phyloP scores from a whole-genome alignment of 2,329 filamentous ascomycete genomes.

The Bipolaris victoriae region DNA sequence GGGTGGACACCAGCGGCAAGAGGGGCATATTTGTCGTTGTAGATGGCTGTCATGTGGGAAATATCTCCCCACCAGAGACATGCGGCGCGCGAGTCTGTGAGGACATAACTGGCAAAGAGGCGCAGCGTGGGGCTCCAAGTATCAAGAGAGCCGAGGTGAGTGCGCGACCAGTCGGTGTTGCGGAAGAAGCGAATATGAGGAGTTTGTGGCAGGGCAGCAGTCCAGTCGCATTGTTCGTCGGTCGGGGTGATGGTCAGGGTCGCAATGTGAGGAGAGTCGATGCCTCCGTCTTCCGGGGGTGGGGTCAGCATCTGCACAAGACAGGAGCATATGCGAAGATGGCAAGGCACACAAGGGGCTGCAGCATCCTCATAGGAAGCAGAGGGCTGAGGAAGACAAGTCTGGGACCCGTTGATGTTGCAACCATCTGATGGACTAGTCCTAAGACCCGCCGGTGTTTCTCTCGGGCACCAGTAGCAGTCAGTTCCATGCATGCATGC shows the following conservation, averaged over 20 bases:
- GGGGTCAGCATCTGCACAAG: conserved; percentile 21
- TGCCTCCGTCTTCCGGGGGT: conserved; percentile 21
- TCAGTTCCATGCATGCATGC: conserved; percentile 31
- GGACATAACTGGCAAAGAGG: conserved; percentile 38
- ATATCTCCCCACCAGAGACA: conserved; percentile 44
- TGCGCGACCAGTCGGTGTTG: conserved; percentile 35
- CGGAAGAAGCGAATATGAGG: conserved; percentile 45
- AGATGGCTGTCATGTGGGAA: conserved; percentile 38
- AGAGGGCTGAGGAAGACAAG: background rate
- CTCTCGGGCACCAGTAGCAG: conserved; percentile 35
- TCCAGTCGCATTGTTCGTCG: conserved; percentile 34
- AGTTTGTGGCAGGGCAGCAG: conserved; percentile 35
- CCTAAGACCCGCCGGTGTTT: conserved; percentile 8
- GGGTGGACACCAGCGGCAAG: conserved; percentile 38
- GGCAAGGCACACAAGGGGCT: background rate
- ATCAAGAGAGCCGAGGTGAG: conserved; percentile 32
- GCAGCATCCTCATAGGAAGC: conserved; percentile 8
- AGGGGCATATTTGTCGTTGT: conserved; percentile 41
- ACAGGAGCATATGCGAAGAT: conserved; percentile 7
- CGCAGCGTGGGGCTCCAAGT: conserved; percentile 38
- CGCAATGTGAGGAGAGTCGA: conserved; percentile 9
- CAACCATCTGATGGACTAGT: conserved; percentile 2
- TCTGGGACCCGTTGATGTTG: background rate
- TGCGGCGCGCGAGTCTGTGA: conserved; percentile 41
- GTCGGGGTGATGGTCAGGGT: conserved; percentile 2